A percentile compares a stretch with the other conserved stretches of the same genome.
phyloP scores from a whole-genome alignment of 306 rosid genomes.

The Gynostemma pentaphyllum region DNA sequence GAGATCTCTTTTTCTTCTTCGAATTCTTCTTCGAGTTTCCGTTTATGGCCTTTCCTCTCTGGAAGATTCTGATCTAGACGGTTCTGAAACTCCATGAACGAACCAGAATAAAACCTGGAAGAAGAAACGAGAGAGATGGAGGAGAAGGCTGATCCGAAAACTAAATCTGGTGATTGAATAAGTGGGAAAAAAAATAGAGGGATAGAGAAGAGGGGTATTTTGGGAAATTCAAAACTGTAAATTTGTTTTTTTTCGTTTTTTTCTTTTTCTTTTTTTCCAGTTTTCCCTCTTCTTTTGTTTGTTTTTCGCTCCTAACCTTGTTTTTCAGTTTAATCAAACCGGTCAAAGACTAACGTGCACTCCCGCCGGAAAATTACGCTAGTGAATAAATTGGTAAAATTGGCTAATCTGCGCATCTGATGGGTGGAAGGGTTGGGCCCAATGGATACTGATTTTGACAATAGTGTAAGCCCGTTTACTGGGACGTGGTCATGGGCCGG shows the following conservation, averaged over 20 bases:
- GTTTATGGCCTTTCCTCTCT: slow-evolving; percentile 87
- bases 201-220: not conserved
- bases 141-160: slow-evolving; percentile 13
- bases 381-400: not conserved
- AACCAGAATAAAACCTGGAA: slow-evolving; percentile 17
- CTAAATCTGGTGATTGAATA: slow-evolving; percentile 11
- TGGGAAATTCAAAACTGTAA: too few relatives aligned
- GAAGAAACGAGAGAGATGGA: slow-evolving; percentile 11
- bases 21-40: slow-evolving; percentile 72
- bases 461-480: not conserved
- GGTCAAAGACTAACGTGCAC: slow-evolving; percentile 33
- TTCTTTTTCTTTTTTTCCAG: not conserved
- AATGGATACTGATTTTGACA: not conserved
- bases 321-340: slow-evolving; percentile 22
- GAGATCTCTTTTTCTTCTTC: slow-evolving; percentile 58
- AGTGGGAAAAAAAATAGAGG: not conserved
- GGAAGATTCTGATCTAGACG: slow-evolving; percentile 54
- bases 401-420: slow-evolving; percentile 13
- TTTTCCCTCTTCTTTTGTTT: not conserved
- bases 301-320: not conserved
- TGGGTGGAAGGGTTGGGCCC: slow-evolving; percentile 15
- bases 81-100: slow-evolving; percentile 61
- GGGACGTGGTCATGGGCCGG: too few relatives aligned
- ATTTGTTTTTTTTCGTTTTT: too few relatives aligned
- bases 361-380: slow-evolving; percentile 8